phyloP scores from a whole-genome alignment of 768 basidiomycete genomes.

The Tylopilus balloui region DNA sequence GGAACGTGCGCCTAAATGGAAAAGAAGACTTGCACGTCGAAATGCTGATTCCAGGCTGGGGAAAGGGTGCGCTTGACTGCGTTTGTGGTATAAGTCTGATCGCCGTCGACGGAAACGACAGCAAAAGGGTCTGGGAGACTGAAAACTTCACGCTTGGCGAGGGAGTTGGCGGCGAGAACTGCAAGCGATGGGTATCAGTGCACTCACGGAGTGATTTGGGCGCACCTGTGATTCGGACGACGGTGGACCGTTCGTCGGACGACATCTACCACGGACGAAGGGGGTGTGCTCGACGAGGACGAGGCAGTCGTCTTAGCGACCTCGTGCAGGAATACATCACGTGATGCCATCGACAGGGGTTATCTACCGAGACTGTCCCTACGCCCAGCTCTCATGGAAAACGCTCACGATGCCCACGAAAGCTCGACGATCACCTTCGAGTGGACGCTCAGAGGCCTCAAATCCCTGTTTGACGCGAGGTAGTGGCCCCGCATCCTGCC shows the following conservation, averaged over 20 bases:
- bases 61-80: conserved; percentile 64
- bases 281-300: too few species aligned
- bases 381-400: conserved; percentile 25
- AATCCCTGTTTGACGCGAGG: conserved; percentile 70
- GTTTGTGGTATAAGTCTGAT: conserved; percentile 75
- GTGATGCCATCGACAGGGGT: not conserved
- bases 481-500: conserved; percentile 11
- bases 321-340: not conserved
- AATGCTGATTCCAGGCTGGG: conserved; percentile 81
- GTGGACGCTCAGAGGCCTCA: conserved; percentile 73
- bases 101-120: conserved; percentile 80
- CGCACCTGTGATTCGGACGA: conserved; percentile 28
- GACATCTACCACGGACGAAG: conserved; percentile 27
- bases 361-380: not conserved
- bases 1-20: not conserved
- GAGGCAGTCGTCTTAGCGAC: conserved; percentile 6
- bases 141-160: conserved; percentile 74
- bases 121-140: conserved; percentile 86
- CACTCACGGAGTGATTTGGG: not conserved
- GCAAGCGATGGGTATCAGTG: conserved; percentile 5
- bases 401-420: conserved; percentile 42
- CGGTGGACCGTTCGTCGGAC: conserved; percentile 6
- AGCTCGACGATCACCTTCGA: conserved; percentile 60
- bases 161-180: conserved; percentile 76
- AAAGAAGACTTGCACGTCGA: conserved; percentile 64